Percentiles rank a stretch among this genome's conserved stretches.
Evolutionary conservation across 371 early-diverging fungal genomes (phyloP).

Genomic region (Syncephalastrum racemosum): DNA sequence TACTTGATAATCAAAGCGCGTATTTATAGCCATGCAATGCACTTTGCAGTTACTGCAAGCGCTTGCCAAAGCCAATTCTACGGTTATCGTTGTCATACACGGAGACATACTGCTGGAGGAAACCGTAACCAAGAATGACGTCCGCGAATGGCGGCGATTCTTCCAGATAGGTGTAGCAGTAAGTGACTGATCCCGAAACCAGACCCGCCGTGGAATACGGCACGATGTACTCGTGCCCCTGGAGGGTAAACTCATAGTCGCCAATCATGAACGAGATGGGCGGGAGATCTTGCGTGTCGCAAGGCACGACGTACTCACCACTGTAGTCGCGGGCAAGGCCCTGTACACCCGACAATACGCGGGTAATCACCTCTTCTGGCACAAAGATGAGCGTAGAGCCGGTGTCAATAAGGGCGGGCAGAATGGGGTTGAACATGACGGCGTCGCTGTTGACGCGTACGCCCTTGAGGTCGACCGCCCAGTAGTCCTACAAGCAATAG

Average conservation of each 20-base stretch:
- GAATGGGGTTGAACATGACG: conserved; percentile 1
- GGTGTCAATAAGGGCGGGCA: conserved; percentile 38
- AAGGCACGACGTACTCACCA: conserved; percentile 40
- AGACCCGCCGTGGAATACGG: conserved; percentile 12
- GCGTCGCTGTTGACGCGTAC: conserved; percentile 23
- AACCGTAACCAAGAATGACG: conserved; percentile 46
- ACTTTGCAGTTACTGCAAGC: no score
- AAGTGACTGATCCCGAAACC: background rate
- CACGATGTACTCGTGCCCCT: conserved; percentile 36
- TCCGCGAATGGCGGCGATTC: conserved; percentile 37
- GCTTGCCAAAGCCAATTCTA: conserved; percentile 35
- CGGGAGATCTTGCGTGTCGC: conserved; percentile 21
- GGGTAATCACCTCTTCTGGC: conserved; percentile 24
- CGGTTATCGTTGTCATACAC: conserved; percentile 40
- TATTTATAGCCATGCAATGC: no score
- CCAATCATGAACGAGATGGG: conserved; percentile 26
- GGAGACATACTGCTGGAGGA: conserved; percentile 44
- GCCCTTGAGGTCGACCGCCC: conserved; percentile 39
- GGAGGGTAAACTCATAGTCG: conserved; percentile 17
- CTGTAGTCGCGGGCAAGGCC: conserved; percentile 18
- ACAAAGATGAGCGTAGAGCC: conserved; percentile 42
- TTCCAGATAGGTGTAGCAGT: conserved; percentile 41
- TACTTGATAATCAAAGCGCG: no score
- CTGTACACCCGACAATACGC: conserved; percentile 16
- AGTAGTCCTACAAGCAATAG: conserved; percentile 32